Conservation (phyloP, 2,329 filamentous ascomycete genomes). For the Bimuria novae-zelandiae region DNA sequence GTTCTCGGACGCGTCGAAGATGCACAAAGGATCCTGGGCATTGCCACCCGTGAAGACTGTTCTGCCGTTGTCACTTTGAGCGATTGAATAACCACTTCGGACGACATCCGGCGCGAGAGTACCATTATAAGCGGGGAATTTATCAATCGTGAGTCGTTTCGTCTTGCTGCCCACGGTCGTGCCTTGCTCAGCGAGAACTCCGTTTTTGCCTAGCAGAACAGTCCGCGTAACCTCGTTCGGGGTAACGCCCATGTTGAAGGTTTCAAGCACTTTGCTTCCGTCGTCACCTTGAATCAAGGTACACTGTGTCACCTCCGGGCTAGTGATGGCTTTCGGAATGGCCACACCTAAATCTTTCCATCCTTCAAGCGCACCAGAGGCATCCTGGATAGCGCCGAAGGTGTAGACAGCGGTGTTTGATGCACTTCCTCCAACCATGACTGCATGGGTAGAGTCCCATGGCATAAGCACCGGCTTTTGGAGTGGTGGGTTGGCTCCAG, state of each 20-base stretch:
- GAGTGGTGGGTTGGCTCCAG: slow-evolving; percentile 60
- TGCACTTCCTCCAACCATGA: slow-evolving; percentile 67
- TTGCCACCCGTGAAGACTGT: slow-evolving; percentile 79
- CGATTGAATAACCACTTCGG: slow-evolving; percentile 72
- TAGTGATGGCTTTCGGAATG: slow-evolving; percentile 64
- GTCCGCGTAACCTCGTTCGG: slow-evolving; percentile 77
- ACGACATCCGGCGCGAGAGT: slow-evolving; percentile 69
- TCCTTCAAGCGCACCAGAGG: slow-evolving; percentile 39
- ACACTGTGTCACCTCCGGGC: slow-evolving; percentile 64
- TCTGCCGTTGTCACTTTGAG: slow-evolving; percentile 66
- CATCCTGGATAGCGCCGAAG: slow-evolving; percentile 59
- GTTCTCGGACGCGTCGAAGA: slow-evolving; percentile 79
- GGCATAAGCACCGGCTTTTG: slow-evolving; percentile 72
- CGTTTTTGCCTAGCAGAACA: slow-evolving; percentile 66
- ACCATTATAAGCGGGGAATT: slow-evolving; percentile 80
- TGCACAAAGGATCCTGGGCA: slow-evolving; percentile 66
- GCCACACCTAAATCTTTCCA: slow-evolving; percentile 72
- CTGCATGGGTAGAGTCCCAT: slow-evolving; percentile 72
- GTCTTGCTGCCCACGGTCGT: slow-evolving; percentile 52
- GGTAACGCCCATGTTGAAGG: slow-evolving; percentile 73
- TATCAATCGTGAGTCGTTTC: slow-evolving; percentile 61
- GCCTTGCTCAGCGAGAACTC: slow-evolving; percentile 55
- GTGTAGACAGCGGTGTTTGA: slow-evolving; percentile 72
- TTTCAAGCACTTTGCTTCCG: slow-evolving; percentile 76
- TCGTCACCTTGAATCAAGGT: slow-evolving; percentile 73